Evolutionary conservation across 1,139 yeast genomes (phyloP).

Genomic region (Saccharomycopsis hybrid): DNA sequence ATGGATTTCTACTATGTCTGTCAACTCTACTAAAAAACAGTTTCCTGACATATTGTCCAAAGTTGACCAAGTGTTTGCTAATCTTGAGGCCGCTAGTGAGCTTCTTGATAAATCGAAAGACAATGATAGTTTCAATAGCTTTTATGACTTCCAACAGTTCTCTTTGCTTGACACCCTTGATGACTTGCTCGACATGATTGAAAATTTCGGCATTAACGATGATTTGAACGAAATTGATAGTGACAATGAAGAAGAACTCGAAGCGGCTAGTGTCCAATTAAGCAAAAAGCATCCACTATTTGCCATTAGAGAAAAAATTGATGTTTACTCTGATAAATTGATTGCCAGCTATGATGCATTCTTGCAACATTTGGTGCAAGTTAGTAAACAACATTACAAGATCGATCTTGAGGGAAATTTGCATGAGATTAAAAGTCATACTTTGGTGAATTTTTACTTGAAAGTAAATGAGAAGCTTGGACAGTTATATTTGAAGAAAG

Average conservation of each 20-base stretch:
- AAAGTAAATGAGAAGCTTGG: slow-evolving; percentile 48
- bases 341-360: slow-evolving; percentile 41
- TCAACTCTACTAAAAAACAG: slow-evolving; percentile 32
- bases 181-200: slow-evolving; percentile 59
- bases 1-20: slow-evolving; percentile 43
- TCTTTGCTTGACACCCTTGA: slow-evolving; percentile 52
- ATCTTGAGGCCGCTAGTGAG: no score
- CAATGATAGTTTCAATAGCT: slow-evolving; percentile 26
- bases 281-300: slow-evolving; percentile 49
- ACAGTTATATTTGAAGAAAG: slow-evolving; percentile 53
- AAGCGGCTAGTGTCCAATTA: slow-evolving; percentile 36
- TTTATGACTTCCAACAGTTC: slow-evolving; percentile 37
- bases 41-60: slow-evolving; percentile 32
- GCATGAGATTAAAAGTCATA: slow-evolving; percentile 23
- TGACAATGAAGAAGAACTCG: slow-evolving; percentile 38
- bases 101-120: no score
- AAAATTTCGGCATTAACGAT: slow-evolving; percentile 52
- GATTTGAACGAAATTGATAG: slow-evolving; percentile 44
- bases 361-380: slow-evolving; percentile 41
- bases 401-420: slow-evolving; percentile 16
- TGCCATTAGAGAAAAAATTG: slow-evolving; percentile 30
- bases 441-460: slow-evolving; percentile 30
- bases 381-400: slow-evolving; percentile 22
- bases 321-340: slow-evolving; percentile 25
- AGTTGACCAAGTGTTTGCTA: slow-evolving; percentile 28